These are phyloP conservation scores for Arxiozyma heterogenica DNA, from an alignment of 1,139 yeast genomes.

Conservation along the genomic window DNA sequence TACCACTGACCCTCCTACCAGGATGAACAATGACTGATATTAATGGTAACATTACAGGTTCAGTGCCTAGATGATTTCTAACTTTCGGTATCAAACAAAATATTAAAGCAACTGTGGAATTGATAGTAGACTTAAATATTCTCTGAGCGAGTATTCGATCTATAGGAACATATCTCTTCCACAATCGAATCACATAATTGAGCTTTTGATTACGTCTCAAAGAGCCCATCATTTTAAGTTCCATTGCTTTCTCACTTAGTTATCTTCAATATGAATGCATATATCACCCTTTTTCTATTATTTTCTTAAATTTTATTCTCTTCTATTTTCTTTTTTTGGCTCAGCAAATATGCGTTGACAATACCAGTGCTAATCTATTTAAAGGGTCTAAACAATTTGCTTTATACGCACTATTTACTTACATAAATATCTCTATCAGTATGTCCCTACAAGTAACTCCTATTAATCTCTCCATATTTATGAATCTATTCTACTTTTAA, in stretches of 20 bases:
- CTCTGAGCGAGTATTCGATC: slow-evolving; percentile 30
- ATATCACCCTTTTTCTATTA: background rate
- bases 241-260: too few species aligned
- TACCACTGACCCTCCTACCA: slow-evolving; percentile 41
- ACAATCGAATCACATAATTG: background rate
- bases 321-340: too few species aligned
- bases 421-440: too few species aligned
- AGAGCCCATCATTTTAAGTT: background rate
- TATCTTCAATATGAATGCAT: too few species aligned
- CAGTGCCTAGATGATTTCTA: slow-evolving; percentile 32
- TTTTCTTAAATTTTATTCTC: too few species aligned
- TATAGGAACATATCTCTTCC: slow-evolving; percentile 19
- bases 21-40: slow-evolving; percentile 42
- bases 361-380: too few species aligned
- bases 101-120: slow-evolving; percentile 35
- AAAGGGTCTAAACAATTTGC: too few species aligned
- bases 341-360: too few species aligned
- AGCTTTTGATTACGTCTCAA: background rate
- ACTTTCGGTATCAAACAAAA: slow-evolving; percentile 34
- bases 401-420: too few species aligned
- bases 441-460: too few species aligned
- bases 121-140: slow-evolving; percentile 34
- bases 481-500: too few species aligned
- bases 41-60: slow-evolving; percentile 38
- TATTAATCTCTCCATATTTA: too few species aligned